phyloP scores from a whole-genome alignment of 495 filamentous ascomycete genomes.

The Tirmania nivea region DNA sequence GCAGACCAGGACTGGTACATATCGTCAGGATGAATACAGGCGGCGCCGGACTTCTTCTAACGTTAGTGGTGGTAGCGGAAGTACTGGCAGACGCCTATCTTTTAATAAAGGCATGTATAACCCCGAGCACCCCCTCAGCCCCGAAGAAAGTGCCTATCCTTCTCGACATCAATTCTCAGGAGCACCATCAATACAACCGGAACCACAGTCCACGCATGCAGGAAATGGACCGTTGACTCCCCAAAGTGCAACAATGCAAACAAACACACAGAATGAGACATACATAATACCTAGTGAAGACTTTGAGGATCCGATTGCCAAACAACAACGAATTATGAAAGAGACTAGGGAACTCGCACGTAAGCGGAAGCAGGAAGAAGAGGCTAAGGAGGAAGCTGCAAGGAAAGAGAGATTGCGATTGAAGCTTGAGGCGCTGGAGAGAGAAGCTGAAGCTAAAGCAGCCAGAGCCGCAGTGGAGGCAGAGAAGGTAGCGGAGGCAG shows the following conservation, averaged over 20 bases:
- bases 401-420: conserved; percentile 60
- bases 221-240: neutral
- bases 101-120: conserved; percentile 9
- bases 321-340: conserved; percentile 71
- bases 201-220: neutral
- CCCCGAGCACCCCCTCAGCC: conserved; percentile 14
- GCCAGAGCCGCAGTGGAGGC: conserved; percentile 27
- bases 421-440: conserved; percentile 60
- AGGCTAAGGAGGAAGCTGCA: conserved; percentile 57
- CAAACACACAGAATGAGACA: neutral
- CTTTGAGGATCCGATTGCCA: conserved; percentile 37
- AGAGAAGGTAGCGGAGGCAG: conserved; percentile 22
- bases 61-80: conserved; percentile 75
- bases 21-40: conserved; percentile 33
- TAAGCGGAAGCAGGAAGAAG: conserved; percentile 58
- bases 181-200: neutral
- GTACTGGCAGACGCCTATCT: conserved; percentile 26
- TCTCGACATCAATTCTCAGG: conserved; percentile 24
- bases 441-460: conserved; percentile 38
- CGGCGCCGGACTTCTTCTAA: conserved; percentile 82
- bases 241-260: neutral
- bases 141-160: conserved; percentile 16
- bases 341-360: conserved; percentile 55
- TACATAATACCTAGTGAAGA: neutral
- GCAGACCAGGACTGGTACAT: conserved; percentile 33